Evolutionary conservation across 1,284 basidiomycete genomes (phyloP).

Genomic region (Trichosporon coremiiforme): DNA sequence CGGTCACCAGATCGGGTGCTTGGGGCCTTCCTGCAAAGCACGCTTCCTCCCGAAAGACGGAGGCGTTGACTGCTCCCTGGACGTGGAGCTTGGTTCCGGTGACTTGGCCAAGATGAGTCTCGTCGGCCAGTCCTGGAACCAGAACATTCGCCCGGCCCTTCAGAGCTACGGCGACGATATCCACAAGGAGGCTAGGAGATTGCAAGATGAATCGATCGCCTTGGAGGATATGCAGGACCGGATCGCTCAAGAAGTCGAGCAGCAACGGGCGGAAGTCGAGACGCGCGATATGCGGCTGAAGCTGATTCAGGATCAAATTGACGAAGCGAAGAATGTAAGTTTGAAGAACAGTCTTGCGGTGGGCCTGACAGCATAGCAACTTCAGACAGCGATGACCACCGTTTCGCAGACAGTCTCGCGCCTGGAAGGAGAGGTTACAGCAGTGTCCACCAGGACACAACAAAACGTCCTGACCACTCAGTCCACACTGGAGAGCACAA

Average conservation of each 20-base stretch:
- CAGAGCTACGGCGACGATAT: conserved; percentile 69
- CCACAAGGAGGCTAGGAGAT: conserved; percentile 65
- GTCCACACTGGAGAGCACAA: conserved; percentile 46
- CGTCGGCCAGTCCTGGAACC: conserved; percentile 66
- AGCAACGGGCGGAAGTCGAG: conserved; percentile 65
- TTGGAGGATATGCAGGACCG: conserved; percentile 78
- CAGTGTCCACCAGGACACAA: conserved; percentile 43
- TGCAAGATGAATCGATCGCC: conserved; percentile 72
- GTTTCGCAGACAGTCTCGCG: conserved; percentile 42
- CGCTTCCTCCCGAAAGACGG: not conserved
- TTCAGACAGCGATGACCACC: conserved; percentile 42
- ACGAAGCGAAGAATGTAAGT: conserved; percentile 69
- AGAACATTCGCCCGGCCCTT: conserved; percentile 70
- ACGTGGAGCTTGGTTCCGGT: conserved; percentile 71
- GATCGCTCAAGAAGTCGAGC: conserved; percentile 55
- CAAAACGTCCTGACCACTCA: conserved; percentile 45
- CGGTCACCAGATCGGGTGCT: conserved; percentile 66
- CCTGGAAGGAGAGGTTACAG: conserved; percentile 46
- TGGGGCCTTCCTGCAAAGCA: not conserved
- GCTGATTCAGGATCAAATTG: conserved; percentile 65
- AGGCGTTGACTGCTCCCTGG: conserved; percentile 67
- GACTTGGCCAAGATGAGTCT: conserved; percentile 66
- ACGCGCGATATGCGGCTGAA: conserved; percentile 63
- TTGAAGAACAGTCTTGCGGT: not conserved
- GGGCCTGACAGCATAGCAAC: conserved; percentile 34